Evolutionary conservation across 805 yeast species (phyloP).

Genomic region (Spathaspora hagerdaliae): DNA sequence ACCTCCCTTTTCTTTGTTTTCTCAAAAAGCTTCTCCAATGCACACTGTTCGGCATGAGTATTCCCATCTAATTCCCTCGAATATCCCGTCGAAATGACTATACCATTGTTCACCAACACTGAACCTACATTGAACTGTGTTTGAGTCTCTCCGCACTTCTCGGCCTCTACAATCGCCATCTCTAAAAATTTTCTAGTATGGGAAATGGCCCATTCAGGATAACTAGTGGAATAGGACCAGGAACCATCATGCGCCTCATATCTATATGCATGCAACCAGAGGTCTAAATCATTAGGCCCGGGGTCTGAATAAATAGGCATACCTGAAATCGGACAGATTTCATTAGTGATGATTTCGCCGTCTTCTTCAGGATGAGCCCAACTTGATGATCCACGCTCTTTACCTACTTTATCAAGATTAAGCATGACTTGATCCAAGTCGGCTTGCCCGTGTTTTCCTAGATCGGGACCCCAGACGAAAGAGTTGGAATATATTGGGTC

Average conservation of each 20-base stretch:
- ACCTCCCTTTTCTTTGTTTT: slow-evolving; percentile 35
- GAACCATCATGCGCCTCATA: slow-evolving; percentile 56
- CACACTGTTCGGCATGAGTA: slow-evolving; percentile 97
- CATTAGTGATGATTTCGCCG: slow-evolving; percentile 67
- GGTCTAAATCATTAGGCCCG: slow-evolving; percentile 76
- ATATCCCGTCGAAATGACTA: slow-evolving; percentile 74
- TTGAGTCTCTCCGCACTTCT: slow-evolving; percentile 72
- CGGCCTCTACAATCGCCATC: slow-evolving; percentile 72
- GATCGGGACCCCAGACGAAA: slow-evolving; percentile 69
- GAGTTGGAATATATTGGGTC: slow-evolving; percentile 79
- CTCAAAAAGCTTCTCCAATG: slow-evolving; percentile 66
- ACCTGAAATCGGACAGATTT: slow-evolving; percentile 62
- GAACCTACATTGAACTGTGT: slow-evolving; percentile 97
- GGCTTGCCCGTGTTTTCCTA: slow-evolving; percentile 62
- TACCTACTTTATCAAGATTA: slow-evolving; percentile 64
- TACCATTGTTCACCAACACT: slow-evolving; percentile 57
- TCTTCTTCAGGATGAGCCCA: slow-evolving; percentile 57
- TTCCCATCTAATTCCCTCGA: slow-evolving; percentile 91
- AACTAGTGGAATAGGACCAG: slow-evolving; percentile 74
- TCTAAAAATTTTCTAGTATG: slow-evolving; percentile 63
- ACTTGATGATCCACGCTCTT: slow-evolving; percentile 59
- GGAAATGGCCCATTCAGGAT: slow-evolving; percentile 79
- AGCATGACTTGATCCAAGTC: slow-evolving; percentile 45
- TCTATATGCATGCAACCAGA: slow-evolving; percentile 88
- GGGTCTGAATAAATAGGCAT: slow-evolving; percentile 81